These are phyloP conservation scores for Ogataea paradorogensis DNA, from an alignment of 805 yeast species.

Conservation along the genomic window DNA sequence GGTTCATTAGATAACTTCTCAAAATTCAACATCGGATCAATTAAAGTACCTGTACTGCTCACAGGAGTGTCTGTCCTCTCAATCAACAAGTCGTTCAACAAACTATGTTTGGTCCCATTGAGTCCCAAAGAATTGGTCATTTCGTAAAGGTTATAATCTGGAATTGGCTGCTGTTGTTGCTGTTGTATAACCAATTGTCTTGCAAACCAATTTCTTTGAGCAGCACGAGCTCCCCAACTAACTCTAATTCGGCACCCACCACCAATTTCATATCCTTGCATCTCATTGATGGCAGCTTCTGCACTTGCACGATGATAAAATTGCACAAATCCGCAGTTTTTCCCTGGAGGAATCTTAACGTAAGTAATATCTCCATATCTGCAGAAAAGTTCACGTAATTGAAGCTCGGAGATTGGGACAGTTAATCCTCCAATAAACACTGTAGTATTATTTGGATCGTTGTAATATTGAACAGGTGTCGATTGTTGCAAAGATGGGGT, in stretches of 20 bases:
- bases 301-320: constrained; percentile 76
- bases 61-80: constrained; percentile 3
- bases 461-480: constrained; percentile 58
- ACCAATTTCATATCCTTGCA: constrained; percentile 87
- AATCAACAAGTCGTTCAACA: constrained; percentile 22
- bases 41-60: constrained; percentile 1
- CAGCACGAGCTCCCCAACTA: constrained; percentile 79
- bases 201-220: constrained; percentile 36
- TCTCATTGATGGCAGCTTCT: constrained; percentile 76
- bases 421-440: constrained; percentile 77
- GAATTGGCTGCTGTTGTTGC: constrained; percentile 1
- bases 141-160: constrained; percentile 11
- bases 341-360: constrained; percentile 75
- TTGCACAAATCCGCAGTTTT: constrained; percentile 82
- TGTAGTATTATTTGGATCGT: constrained; percentile 75
- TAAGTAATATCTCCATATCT: constrained; percentile 75
- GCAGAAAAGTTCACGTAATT: constrained; percentile 56
- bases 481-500: constrained; percentile 31
- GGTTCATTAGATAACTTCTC: constrained; percentile 24
- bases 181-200: constrained; percentile 32
- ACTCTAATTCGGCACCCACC: constrained; percentile 75
- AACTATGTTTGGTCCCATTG: constrained; percentile 21
- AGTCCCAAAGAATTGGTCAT: constrained; percentile 26
- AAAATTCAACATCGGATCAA: constrained; percentile 17
- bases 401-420: constrained; percentile 55